Percentiles rank a stretch among this genome's conserved stretches.
These are phyloP conservation scores for Pythium insidiosum DNA, from an alignment of 352 stramenopile species.

Conservation along the genomic window DNA sequence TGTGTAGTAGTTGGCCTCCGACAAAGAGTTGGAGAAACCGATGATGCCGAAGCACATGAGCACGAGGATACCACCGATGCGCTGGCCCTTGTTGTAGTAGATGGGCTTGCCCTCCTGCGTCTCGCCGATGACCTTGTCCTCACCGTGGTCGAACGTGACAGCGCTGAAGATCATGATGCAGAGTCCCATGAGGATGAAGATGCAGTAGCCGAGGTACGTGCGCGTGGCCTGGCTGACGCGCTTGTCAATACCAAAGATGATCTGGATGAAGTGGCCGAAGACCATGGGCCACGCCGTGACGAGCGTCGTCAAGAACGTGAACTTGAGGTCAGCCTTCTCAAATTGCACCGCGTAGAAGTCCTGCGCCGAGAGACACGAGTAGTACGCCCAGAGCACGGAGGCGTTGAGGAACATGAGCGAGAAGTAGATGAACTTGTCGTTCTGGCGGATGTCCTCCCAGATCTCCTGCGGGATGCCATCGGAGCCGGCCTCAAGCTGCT, in stretches of 20 bases:
- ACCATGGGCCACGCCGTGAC: slow-evolving; percentile 53
- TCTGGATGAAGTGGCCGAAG: slow-evolving; percentile 39
- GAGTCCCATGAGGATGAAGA: slow-evolving; percentile 43
- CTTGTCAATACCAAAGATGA: slow-evolving; percentile 52
- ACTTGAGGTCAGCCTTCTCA: slow-evolving; percentile 20
- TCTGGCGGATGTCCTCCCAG: slow-evolving; percentile 17
- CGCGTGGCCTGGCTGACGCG: slow-evolving; percentile 30
- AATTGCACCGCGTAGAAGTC: slow-evolving; percentile 20
- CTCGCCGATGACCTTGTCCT: no score
- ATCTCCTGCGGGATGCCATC: slow-evolving; percentile 17
- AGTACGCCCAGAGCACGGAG: slow-evolving; percentile 31
- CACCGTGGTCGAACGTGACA: slow-evolving; percentile 34
- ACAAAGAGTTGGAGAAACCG: slow-evolving; percentile 45
- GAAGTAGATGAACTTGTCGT: slow-evolving; percentile 23
- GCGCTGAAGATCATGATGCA: slow-evolving; percentile 59
- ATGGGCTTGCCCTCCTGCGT: no score
- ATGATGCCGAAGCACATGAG: slow-evolving; percentile 42
- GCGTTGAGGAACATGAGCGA: slow-evolving; percentile 29
- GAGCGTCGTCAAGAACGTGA: slow-evolving; percentile 62
- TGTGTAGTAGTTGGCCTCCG: slow-evolving; percentile 52
- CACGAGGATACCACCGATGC: slow-evolving; percentile 39
- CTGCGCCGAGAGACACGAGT: slow-evolving; percentile 27
- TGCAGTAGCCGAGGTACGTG: slow-evolving; percentile 34
- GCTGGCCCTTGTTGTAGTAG: no score
- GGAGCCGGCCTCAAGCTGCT: no score